Evolutionary conservation across 768 basidiomycete genomes (phyloP), one percentile per base, ranked within the genome.

Genomic region (Lactarius tabidus): DNA sequence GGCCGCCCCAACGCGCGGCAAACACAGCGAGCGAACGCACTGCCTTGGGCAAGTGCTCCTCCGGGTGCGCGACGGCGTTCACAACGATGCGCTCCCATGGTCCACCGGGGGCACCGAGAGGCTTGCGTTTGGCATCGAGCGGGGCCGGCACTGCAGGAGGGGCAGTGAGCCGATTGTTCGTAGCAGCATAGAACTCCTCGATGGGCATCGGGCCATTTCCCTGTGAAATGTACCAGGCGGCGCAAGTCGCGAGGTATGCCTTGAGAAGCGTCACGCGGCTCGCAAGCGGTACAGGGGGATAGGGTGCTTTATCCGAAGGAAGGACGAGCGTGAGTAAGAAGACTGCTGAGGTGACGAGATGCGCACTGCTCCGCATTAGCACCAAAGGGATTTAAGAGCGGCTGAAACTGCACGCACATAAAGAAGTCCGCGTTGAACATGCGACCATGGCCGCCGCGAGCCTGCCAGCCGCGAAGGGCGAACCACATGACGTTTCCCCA

Each of bases 41-140:
- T 33, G 80, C 71, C 72, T 85, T 81, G 72, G 75, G 78, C 43
- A 82, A 66, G 72, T 85, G 82, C 65, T 88, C 85, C 66, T 86
- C 83, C 0, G 85, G 85, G 68, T 88, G 82, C 2, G 80, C 78
- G 45, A 87, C 72, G 2, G 83, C 76, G 9, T 78, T 79, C 58
- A 84, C 77, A 35, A 88, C 71, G 64, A 89, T 73, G n/a, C 82
- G 76, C 15, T 83, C 77, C 89, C 87, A 90, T 2, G 82, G 78
- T 66, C 61, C 56, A 12, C 59, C 66, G 26, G 55, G 62, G 8
- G 63, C 55, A 12, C 15, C 26, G 29, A 69, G 66, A 1, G 68
- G 58, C 38, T 67, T 64, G 7, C 38, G 45, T 5, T 29, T 5
- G 4, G 66, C 62, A 3, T 33, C 39, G 2, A 57, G 51, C 69